These are phyloP conservation scores for Silene latifolia DNA, from an alignment of 148 eudicot species.

Conservation along the genomic window DNA sequence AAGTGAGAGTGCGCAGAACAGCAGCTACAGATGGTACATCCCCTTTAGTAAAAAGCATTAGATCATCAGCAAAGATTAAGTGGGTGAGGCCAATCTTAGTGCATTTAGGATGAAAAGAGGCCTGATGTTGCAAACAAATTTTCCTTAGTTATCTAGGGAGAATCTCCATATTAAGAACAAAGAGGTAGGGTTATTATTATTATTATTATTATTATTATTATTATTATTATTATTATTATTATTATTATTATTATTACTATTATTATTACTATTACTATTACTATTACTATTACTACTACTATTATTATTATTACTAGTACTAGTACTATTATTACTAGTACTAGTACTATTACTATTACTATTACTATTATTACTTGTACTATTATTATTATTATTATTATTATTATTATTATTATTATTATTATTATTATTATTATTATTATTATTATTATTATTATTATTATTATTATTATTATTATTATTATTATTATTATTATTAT, in stretches of 20 bases:
- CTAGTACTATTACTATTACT: not conserved
- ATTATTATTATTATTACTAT: not conserved
- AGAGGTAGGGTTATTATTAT: slow-evolving; percentile 1
- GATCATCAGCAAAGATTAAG: too few relatives aligned
- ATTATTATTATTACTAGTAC: not conserved
- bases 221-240: slow-evolving; percentile 1
- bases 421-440: not conserved
- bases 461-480: too few relatives aligned
- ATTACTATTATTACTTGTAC: not conserved
- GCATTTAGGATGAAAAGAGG: too few relatives aligned
- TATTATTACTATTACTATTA: not conserved
- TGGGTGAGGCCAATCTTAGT: too few relatives aligned
- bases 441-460: not conserved
- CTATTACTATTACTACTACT: not conserved
- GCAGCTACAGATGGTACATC: too few relatives aligned
- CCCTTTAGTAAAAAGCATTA: too few relatives aligned
- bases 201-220: slow-evolving; percentile 1
- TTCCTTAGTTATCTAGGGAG: too few relatives aligned
- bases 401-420: not conserved
- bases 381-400: not conserved
- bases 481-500: too few relatives aligned
- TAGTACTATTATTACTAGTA: not conserved
- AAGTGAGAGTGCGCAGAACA: too few relatives aligned
- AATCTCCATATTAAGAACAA: too few relatives aligned
- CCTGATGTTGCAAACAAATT: too few relatives aligned